Evolutionary conservation across 805 yeast species (phyloP), one percentile per base, ranked within the genome.

Genomic region (Candida krabiensis): DNA sequence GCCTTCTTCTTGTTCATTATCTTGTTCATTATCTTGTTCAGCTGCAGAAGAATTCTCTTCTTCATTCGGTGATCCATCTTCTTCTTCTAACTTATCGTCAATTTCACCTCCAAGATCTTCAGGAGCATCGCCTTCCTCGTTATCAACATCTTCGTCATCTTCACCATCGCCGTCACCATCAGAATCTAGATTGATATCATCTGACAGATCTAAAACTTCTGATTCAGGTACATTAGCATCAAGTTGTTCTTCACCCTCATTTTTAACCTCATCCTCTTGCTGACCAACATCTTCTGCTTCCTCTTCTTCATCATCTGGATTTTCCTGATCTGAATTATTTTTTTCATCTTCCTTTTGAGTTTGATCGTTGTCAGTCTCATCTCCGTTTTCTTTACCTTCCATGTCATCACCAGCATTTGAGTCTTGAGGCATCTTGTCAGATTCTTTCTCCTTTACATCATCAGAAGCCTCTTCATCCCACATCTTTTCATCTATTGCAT

Each of bases 401-500:
- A 70, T 63, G 25, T 79, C 78, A 19, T 78, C 77, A 33, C 73
- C 78, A 26, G 60, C 61, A n/a, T 56, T 66, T 2, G 78, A 64
- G 41, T 74, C 69, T 9, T 81, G 79, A 3, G 87, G 80, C 66
- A 79, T 64, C 40, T 75, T 69, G 19, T 89, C 95, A 7, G 90
- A 73, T 29, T 88, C 86, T 57, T 89, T 89, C 53, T 89, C 96
- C 55, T 87, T 86, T 15, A 77, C 73, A 46, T 77, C 77, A 12
- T 82, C 88, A 40, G 80, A 74, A 9, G 83, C 86, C 58, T 91
- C 89, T 54, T 90, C 97, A 55, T 91, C 93, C 96, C 98, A 91
- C 96, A 88, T 88, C 64, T 88, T 91, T 49, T 91, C 97, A 59
- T 91, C 98, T 34, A 91, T 79, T 3, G 96, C 96, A 63, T 89